These are phyloP conservation scores for Candida khao-thaluensis DNA, from an alignment of 805 yeast species.

Conservation along the genomic window DNA sequence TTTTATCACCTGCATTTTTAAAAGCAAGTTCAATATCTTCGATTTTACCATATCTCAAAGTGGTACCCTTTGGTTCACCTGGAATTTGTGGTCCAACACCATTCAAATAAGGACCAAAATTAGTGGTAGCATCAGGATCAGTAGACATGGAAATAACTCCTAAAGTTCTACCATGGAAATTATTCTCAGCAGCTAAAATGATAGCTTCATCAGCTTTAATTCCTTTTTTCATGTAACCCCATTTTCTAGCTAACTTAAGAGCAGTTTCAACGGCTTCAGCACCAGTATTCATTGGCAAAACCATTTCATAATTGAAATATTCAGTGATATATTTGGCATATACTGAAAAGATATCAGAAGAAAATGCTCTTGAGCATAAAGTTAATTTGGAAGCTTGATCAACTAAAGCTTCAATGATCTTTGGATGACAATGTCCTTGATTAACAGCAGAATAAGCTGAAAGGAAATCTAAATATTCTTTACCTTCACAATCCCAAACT, in stretches of 20 bases:
- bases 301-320: slow-evolving; percentile 86
- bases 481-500: slow-evolving; percentile 98
- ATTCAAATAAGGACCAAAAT: slow-evolving; percentile 85
- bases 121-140: slow-evolving; percentile 85
- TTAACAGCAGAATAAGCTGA: slow-evolving; percentile 97
- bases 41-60: slow-evolving; percentile 78
- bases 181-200: slow-evolving; percentile 80
- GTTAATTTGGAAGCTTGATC: slow-evolving; percentile 88
- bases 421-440: slow-evolving; percentile 98
- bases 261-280: slow-evolving; percentile 98
- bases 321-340: slow-evolving; percentile 88
- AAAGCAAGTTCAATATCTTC: slow-evolving; percentile 86
- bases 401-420: slow-evolving; percentile 76
- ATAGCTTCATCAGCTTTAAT: slow-evolving; percentile 84
- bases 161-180: slow-evolving; percentile 95
- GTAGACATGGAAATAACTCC: slow-evolving; percentile 96
- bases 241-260: slow-evolving; percentile 89
- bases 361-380: slow-evolving; percentile 87
- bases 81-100: slow-evolving; percentile 86
- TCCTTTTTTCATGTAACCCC: slow-evolving; percentile 91
- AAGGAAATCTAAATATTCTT: slow-evolving; percentile 85
- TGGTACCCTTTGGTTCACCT: slow-evolving; percentile 57
- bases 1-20: slow-evolving; percentile 76
- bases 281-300: slow-evolving; percentile 97
- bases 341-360: slow-evolving; percentile 81